A percentile compares a stretch with the other conserved stretches of the same genome.
Conservation (phyloP, 2,329 filamentous ascomycete genomes). For the Hymenoscyphus infarciens region DNA sequence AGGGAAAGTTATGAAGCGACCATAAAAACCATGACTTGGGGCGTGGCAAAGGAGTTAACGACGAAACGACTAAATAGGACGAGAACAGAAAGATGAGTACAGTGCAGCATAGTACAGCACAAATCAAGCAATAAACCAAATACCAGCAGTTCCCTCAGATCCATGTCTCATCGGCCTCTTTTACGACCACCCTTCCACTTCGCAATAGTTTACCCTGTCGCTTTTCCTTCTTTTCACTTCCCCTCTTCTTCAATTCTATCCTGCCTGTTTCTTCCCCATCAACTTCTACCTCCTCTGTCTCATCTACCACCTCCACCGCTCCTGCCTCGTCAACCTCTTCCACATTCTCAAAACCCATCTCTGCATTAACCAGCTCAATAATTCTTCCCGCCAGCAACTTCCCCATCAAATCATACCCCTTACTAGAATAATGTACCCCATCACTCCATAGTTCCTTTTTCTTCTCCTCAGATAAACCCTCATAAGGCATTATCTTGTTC, state of each 20-base stretch:
- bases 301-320: background rate
- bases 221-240: background rate
- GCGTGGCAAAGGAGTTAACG: slow-evolving; percentile 27
- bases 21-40: slow-evolving; percentile 11
- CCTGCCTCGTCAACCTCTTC: slow-evolving; percentile 31
- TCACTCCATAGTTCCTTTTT: slow-evolving; percentile 40
- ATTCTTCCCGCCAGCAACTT: slow-evolving; percentile 52
- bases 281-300: background rate
- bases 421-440: slow-evolving; percentile 54
- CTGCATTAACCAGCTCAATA: slow-evolving; percentile 39
- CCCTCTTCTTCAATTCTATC: background rate
- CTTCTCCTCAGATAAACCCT: slow-evolving; percentile 40
- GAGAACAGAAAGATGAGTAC: slow-evolving; percentile 15
- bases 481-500: slow-evolving; percentile 53
- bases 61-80: slow-evolving; percentile 19
- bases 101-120: background rate
- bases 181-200: background rate
- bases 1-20: slow-evolving; percentile 20
- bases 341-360: slow-evolving; percentile 41
- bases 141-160: background rate
- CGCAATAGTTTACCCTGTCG: background rate
- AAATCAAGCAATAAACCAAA: background rate
- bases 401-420: slow-evolving; percentile 62
- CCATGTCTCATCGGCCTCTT: background rate
- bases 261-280: background rate